phyloP scores from a whole-genome alignment of 768 basidiomycete genomes.

The Coprinopsis cinerea region DNA sequence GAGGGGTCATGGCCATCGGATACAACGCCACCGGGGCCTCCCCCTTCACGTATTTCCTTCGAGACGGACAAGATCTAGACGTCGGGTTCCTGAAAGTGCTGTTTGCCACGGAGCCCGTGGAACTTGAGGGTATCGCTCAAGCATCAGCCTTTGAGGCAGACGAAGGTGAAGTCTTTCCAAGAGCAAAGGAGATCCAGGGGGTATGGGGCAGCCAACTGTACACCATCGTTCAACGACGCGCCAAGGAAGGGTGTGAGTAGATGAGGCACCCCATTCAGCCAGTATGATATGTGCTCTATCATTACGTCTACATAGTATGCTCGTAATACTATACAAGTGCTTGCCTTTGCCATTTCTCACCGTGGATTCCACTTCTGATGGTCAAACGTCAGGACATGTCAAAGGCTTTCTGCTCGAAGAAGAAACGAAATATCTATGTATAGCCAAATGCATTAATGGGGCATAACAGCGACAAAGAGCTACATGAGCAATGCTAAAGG shows the following conservation, averaged over 20 bases:
- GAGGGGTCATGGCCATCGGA: slow-evolving; percentile 23
- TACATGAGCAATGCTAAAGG: too few relatives aligned
- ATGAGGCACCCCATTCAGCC: too few relatives aligned
- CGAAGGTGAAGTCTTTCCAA: not conserved
- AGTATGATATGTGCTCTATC: too few relatives aligned
- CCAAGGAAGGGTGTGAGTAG: too few relatives aligned
- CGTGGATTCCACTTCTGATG: not conserved
- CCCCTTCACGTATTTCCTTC: slow-evolving; percentile 18
- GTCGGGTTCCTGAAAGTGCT: slow-evolving; percentile 31
- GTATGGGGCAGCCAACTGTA: slow-evolving; percentile 7
- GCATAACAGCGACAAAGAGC: too few relatives aligned
- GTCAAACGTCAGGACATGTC: not conserved
- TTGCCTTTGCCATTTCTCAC: not conserved
- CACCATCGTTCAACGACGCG: slow-evolving; percentile 4
- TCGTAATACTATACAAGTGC: not conserved
- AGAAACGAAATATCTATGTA: too few relatives aligned
- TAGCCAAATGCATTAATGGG: too few relatives aligned
- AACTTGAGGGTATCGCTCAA: slow-evolving; percentile 1
- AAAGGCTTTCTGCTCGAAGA: not conserved
- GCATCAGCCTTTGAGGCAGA: not conserved
- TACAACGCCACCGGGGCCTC: slow-evolving; percentile 22
- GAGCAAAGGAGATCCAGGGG: not conserved
- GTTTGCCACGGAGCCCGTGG: slow-evolving; percentile 16
- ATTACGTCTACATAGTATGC: not conserved
- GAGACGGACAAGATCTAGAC: slow-evolving; percentile 23